Conservation (phyloP, 805 yeast genomes). For the Hanseniaspora occidentalis region DNA sequence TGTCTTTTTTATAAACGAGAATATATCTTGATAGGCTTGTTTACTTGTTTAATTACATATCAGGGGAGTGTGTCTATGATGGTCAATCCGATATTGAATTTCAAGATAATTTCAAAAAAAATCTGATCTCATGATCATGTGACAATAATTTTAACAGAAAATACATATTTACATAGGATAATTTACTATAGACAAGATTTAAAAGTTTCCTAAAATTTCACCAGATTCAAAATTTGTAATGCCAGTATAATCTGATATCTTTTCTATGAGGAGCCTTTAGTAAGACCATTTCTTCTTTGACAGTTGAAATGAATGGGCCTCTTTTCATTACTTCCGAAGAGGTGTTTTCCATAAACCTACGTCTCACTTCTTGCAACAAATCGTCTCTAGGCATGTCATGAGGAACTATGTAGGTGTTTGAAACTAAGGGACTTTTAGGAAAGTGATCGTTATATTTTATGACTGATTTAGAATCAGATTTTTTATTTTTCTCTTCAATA, state of each 20-base stretch:
- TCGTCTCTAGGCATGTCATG: conserved; percentile 12
- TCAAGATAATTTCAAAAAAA: too few relatives aligned
- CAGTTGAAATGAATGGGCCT: not conserved
- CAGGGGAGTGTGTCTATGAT: too few relatives aligned
- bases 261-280: conserved; percentile 1
- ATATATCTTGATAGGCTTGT: too few relatives aligned
- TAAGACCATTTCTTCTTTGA: not conserved
- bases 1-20: too few relatives aligned
- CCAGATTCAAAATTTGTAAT: conserved; percentile 17
- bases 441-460: conserved; percentile 8
- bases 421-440: conserved; percentile 18
- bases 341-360: conserved; percentile 18
- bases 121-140: too few relatives aligned
- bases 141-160: too few relatives aligned
- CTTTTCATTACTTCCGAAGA: conserved; percentile 13
- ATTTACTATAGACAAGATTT: too few relatives aligned
- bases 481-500: conserved; percentile 23
- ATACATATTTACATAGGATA: too few relatives aligned
- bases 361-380: conserved; percentile 14
- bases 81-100: too few relatives aligned
- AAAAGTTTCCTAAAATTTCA: too few relatives aligned
- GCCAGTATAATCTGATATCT: conserved; percentile 21
- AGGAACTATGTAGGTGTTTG: conserved; percentile 19
- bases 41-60: too few relatives aligned
- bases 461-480: conserved; percentile 6